Base-by-base conservation (phyloP, 345 rosid species). In the Linum usitatissimum region DNA sequence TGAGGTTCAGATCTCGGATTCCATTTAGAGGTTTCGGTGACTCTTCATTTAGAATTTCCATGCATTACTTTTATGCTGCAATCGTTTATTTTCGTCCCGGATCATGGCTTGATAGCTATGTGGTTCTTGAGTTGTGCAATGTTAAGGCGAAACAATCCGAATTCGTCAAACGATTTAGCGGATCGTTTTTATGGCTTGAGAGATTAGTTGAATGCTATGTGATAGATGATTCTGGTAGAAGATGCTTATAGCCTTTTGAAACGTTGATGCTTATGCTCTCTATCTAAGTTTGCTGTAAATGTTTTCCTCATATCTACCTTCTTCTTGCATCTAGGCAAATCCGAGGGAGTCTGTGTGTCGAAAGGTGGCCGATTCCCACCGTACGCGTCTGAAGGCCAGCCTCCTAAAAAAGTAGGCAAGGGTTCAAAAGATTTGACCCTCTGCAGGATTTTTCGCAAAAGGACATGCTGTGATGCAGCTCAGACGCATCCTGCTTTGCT, bases 401-500 rank as follows among this genome's bases (percentile, higher is more conserved):
- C 93, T 55, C 97, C 96, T 2, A 78, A 79, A 63, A 80, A 76
- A 64, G 88, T 76, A 23, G 72, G 85, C 60, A 84, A 54, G 71
- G 97, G 99, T 73, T 64, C 81, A 31, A 93, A 80, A 53, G 97
- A 86, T 65, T 76, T 90, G 75, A 84, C 92, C 59, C 73, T 90
- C 53, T 90, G 99, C 60, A 76, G 96, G 68, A 77, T 94, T 66
- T 90, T 90, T 57, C 89, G 96, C 63, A 80, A 76, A 78, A 78
- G 64, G 71, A 90, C 97, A 30, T 90, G 99, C 80, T 90, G 97
- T 61, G 80, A 85, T 58, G 80, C 78, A 61, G 75, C 84, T 64
- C 97, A 94, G 88, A 88, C 97, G 1, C 79, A 82, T 73, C 86
- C 93, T 38, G 93, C 97, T 76, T 80, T 84, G 62, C 64, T 94